These are phyloP conservation scores for Rhodosporidiobolus odoratus DNA, from an alignment of 768 basidiomycete genomes.

Conservation along the genomic window DNA sequence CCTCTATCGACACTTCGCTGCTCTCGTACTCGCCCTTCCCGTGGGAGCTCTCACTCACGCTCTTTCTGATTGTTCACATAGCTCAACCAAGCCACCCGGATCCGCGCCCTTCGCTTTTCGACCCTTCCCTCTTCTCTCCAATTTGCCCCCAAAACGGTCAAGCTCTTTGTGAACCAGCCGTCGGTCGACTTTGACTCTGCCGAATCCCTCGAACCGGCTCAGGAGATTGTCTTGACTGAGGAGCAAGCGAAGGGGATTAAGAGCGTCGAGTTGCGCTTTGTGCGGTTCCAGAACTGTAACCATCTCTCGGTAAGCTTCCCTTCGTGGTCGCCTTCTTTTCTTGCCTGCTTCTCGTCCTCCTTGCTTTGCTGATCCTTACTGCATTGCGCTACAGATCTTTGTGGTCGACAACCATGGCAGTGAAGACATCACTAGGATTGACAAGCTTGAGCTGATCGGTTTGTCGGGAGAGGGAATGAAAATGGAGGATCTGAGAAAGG, in stretches of 20 bases:
- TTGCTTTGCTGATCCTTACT: neutral
- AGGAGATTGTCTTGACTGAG: conserved; percentile 56
- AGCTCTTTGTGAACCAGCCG: conserved; percentile 60
- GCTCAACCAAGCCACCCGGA: conserved; percentile 50
- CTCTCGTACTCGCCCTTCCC: neutral
- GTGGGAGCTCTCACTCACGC: neutral
- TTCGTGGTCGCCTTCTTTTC: neutral
- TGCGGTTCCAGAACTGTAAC: conserved; percentile 65
- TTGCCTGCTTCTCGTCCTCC: neutral
- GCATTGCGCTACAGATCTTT: conserved; percentile 55
- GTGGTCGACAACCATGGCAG: conserved; percentile 62
- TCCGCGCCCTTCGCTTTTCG: conserved; percentile 59
- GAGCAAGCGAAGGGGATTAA: conserved; percentile 48
- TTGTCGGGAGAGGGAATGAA: conserved; percentile 24
- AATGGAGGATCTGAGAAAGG: conserved; percentile 19
- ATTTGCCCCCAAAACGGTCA: conserved; percentile 60
- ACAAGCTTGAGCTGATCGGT: conserved; percentile 63
- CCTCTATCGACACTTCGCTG: no score
- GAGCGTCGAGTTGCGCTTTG: conserved; percentile 56
- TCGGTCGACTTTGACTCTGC: conserved; percentile 62
- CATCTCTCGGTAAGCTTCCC: conserved; percentile 59
- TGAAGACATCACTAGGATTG: conserved; percentile 62
- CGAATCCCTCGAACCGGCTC: conserved; percentile 55
- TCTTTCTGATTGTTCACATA: conserved; percentile 5
- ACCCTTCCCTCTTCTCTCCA: conserved; percentile 43